phyloP scores from a whole-genome alignment of 805 yeast genomes.

The Cyberlindnera saturnus region DNA sequence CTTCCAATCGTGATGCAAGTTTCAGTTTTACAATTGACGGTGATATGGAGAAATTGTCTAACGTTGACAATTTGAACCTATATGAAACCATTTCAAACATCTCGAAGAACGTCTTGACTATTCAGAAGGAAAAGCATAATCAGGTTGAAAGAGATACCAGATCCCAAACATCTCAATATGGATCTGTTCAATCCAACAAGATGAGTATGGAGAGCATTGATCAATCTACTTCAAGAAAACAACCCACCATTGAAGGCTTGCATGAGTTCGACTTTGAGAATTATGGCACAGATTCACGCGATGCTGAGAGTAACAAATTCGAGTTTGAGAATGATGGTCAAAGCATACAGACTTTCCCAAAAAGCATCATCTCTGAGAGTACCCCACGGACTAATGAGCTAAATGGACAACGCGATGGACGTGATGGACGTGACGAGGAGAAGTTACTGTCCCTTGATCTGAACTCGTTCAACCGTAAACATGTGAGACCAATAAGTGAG shows the following conservation, averaged over 20 bases:
- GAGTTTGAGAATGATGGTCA: constrained; percentile 12
- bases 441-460: too few relatives aligned
- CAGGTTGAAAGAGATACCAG: constrained; percentile 8
- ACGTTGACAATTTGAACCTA: constrained; percentile 24
- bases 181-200: constrained; percentile 42
- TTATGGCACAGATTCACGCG: constrained; percentile 1
- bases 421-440: too few relatives aligned
- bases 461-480: too few relatives aligned
- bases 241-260: constrained; percentile 42
- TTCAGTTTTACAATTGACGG: constrained; percentile 19
- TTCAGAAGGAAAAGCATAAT: constrained; percentile 10
- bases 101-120: constrained; percentile 18
- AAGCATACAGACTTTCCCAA: constrained; percentile 12
- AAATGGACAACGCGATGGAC: background rate
- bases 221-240: constrained; percentile 35
- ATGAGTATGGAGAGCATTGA: constrained; percentile 1
- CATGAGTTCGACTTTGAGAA: constrained; percentile 36
- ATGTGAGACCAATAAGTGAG: too few relatives aligned
- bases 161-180: constrained; percentile 51
- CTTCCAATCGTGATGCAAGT: constrained; percentile 7
- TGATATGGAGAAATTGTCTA: constrained; percentile 10
- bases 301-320: constrained; percentile 13
- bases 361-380: constrained; percentile 14
- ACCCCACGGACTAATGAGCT: constrained; percentile 3
- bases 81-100: constrained; percentile 23